Evolutionary conservation across 169 alveolate genomes (phyloP), one percentile per base, ranked within the genome.

Genomic region (Plasmodium reichenowi): DNA sequence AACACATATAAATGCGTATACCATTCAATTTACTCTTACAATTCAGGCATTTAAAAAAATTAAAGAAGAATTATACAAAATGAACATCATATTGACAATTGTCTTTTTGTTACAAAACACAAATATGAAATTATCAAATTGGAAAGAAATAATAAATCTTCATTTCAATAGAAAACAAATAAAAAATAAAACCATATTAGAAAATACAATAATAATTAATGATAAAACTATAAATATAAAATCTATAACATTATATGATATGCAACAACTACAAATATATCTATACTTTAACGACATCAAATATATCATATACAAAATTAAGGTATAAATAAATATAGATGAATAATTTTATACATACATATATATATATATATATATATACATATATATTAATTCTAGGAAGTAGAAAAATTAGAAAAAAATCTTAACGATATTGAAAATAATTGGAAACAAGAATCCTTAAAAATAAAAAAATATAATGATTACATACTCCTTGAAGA

Each of bases 371-470:
- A 24, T 24, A 24, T 71, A 72, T 15, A 54, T 15, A 10, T 66
- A 26, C 38, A 2, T 10, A 8, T 72, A 52, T 47, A 9, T 38
- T 26, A 15, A 13, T n/a, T 67, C 32, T 29, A 83, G 91, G 91
- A 83, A 83, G 91, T 83, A 6, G 91, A 83, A 60, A 83, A 83
- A 62, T 24, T 83, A 22, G 91, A 83, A 68, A 83, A 83, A 67
- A 20, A 60, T 29, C 45, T 83, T 15, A 83, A 68, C 50, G 58
- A 83, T 54, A 83, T 83, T 56, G 91, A 83, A 67, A 83, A 83
- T 15, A 56, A 56, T 4, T 83, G 91, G 91, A 83, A 83, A 20
- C 83, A 67, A 17, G 91, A 83, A 68, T 45, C 91, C 2, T 60
- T 83, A 20, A 83, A 68, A 83, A 68, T 83, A 54, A 83, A 10